phyloP scores from a whole-genome alignment of 2,329 filamentous ascomycete species.

The Neopestalotiopsis clavispora region DNA sequence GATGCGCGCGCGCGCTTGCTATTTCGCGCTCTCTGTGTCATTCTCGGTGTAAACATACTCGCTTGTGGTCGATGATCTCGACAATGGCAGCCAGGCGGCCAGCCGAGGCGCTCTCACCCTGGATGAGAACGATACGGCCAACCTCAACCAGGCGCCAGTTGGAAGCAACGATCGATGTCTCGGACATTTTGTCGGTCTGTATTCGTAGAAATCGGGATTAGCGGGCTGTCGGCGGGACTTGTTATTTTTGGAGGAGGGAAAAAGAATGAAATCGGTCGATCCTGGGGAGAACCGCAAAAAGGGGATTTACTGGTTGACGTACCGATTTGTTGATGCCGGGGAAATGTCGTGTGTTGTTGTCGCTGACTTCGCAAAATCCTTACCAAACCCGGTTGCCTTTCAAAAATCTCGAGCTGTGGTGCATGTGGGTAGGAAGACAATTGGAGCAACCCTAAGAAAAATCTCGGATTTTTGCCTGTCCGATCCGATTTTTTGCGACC shows the following conservation, averaged over 20 bases:
- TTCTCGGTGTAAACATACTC: slow-evolving; percentile 71
- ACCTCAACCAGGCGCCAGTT: slow-evolving; percentile 97
- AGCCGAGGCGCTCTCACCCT: slow-evolving; percentile 74
- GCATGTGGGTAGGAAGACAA: slow-evolving; percentile 25
- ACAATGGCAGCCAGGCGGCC: slow-evolving; percentile 93
- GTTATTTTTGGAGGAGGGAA: not conserved
- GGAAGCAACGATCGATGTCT: slow-evolving; percentile 80
- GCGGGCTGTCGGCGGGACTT: not conserved
- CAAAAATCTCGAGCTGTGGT: slow-evolving; percentile 23
- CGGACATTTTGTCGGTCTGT: slow-evolving; percentile 74
- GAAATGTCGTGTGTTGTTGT: slow-evolving; percentile 30
- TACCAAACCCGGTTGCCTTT: slow-evolving; percentile 27
- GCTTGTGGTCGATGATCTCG: slow-evolving; percentile 99
- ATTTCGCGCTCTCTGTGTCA: not conserved
- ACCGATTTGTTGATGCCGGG: slow-evolving; percentile 29
- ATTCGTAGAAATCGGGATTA: slow-evolving; percentile 25
- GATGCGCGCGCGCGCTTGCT: slow-evolving; percentile 2
- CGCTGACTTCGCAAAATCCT: slow-evolving; percentile 24
- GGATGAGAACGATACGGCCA: slow-evolving; percentile 94
- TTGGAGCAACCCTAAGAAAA: slow-evolving; percentile 29
- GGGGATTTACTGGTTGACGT: slow-evolving; percentile 21
- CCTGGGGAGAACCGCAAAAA: slow-evolving; percentile 17
- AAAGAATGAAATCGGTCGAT: not conserved
- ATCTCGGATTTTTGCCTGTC: slow-evolving; percentile 17
- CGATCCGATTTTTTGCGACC: slow-evolving; percentile 11